Percentiles rank a stretch among this genome's conserved stretches.
These are phyloP conservation scores for Pleomassaria siparia DNA, from an alignment of 2,329 filamentous ascomycete genomes.

Conservation along the genomic window DNA sequence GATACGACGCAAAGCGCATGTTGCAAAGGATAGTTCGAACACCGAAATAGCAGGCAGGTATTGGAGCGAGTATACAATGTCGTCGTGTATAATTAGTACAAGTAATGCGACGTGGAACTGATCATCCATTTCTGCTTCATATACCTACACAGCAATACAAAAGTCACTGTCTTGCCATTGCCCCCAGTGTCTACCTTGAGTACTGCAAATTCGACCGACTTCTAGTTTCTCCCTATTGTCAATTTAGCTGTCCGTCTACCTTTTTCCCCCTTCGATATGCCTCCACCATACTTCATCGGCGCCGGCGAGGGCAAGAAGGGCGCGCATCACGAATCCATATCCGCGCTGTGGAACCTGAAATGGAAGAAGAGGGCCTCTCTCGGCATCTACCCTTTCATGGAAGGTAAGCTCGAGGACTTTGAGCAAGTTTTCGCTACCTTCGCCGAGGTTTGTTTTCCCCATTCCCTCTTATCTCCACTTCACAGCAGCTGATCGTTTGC, in stretches of 20 bases:
- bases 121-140: too few species aligned
- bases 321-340: constrained; percentile 41
- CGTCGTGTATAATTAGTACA: too few species aligned
- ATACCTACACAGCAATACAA: too few species aligned
- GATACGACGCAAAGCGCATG: background rate
- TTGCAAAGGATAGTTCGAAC: background rate
- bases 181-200: too few species aligned
- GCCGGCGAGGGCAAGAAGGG: constrained; percentile 14
- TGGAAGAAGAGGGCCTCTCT: constrained; percentile 62
- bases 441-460: constrained; percentile 50
- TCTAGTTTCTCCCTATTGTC: background rate
- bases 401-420: constrained; percentile 66
- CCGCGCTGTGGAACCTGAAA: constrained; percentile 65
- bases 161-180: too few species aligned
- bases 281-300: constrained; percentile 14
- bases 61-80: too few species aligned
- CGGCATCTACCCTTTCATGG: constrained; percentile 69
- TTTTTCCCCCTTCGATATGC: background rate
- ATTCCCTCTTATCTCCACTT: background rate
- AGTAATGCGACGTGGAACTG: too few species aligned
- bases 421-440: constrained; percentile 64
- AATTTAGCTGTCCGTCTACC: background rate
- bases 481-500: background rate
- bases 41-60: too few species aligned
- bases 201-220: too few species aligned